These are phyloP conservation scores for Coniochaeta pulveracea DNA, from an alignment of 2,329 filamentous ascomycete species.

Conservation along the genomic window DNA sequence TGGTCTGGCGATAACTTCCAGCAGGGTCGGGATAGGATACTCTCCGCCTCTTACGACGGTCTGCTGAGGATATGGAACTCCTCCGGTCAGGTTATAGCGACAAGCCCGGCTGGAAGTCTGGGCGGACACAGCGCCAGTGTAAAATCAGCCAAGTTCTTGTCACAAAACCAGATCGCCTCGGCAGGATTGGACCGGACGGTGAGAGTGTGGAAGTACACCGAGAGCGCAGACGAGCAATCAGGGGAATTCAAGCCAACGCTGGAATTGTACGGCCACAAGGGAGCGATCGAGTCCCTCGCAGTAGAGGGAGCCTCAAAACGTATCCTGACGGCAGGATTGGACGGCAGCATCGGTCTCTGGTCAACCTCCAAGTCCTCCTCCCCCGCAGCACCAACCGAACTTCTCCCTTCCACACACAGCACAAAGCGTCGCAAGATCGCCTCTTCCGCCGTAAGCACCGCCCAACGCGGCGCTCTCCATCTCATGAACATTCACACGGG, in stretches of 20 bases:
- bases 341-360: slow-evolving; percentile 83
- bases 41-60: slow-evolving; percentile 93
- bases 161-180: slow-evolving; percentile 67
- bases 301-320: slow-evolving; percentile 57
- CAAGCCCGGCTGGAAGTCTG: slow-evolving; percentile 52
- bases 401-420: slow-evolving; percentile 55
- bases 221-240: slow-evolving; percentile 48
- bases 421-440: slow-evolving; percentile 68
- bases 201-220: slow-evolving; percentile 79
- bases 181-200: slow-evolving; percentile 77
- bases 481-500: slow-evolving; percentile 58
- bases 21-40: slow-evolving; percentile 55
- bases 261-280: slow-evolving; percentile 75
- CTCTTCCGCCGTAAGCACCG: slow-evolving; percentile 32
- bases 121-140: slow-evolving; percentile 68
- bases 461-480: slow-evolving; percentile 67
- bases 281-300: slow-evolving; percentile 60
- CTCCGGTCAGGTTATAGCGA: slow-evolving; percentile 74
- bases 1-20: slow-evolving; percentile 40
- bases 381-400: slow-evolving; percentile 57
- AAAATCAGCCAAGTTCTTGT: slow-evolving; percentile 77
- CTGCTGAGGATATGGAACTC: slow-evolving; percentile 81
- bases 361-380: slow-evolving; percentile 66
- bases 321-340: slow-evolving; percentile 75
- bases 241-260: slow-evolving; percentile 58